Base-by-base conservation (phyloP, 2,329 filamentous ascomycete species). In the Pleomassaria siparia region DNA sequence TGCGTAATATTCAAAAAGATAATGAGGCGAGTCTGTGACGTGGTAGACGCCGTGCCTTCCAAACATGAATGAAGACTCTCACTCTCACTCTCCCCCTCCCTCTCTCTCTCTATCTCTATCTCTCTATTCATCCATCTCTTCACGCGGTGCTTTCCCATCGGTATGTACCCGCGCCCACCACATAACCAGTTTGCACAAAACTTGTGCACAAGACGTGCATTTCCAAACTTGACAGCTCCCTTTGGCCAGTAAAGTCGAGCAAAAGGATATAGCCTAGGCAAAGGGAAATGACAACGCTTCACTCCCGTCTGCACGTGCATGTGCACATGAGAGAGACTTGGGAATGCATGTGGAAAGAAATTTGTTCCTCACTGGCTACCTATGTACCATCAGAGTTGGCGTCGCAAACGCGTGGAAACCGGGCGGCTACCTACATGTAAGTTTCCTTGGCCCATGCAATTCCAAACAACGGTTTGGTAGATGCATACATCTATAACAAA, bases 61-160 rank as follows among this genome's bases (percentile, higher is more conserved):
- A 42, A 30, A 42, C 8, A 42, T 42, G 16, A 25, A 18, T 32
- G 8, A n/a, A n/a, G n/a, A n/a, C n/a, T n/a, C n/a, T n/a, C n/a
- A n/a, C n/a, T n/a, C n/a, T n/a, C n/a, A n/a, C n/a, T n/a, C n/a
- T n/a, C n/a, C n/a, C n/a, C n/a, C n/a, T n/a, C n/a, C n/a, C n/a
- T n/a, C n/a, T n/a, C n/a, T n/a, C n/a, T n/a, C n/a, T n/a, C n/a
- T n/a, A n/a, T n/a, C n/a, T n/a, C n/a, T n/a, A n/a, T n/a, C n/a
- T n/a, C n/a, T n/a, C n/a, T n/a, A n/a, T n/a, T n/a, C n/a, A n/a
- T n/a, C n/a, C n/a, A n/a, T n/a, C n/a, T n/a, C n/a, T n/a, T n/a
- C n/a, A n/a, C n/a, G n/a, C n/a, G n/a, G n/a, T n/a, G n/a, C n/a
- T n/a, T n/a, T n/a, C n/a, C n/a, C n/a, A n/a, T n/a, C n/a, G n/a